Percentiles rank a stretch among this genome's conserved stretches.
These are phyloP conservation scores for Macrophomina pseudophaseolina DNA, from an alignment of 2,329 filamentous ascomycete genomes.

Conservation along the genomic window DNA sequence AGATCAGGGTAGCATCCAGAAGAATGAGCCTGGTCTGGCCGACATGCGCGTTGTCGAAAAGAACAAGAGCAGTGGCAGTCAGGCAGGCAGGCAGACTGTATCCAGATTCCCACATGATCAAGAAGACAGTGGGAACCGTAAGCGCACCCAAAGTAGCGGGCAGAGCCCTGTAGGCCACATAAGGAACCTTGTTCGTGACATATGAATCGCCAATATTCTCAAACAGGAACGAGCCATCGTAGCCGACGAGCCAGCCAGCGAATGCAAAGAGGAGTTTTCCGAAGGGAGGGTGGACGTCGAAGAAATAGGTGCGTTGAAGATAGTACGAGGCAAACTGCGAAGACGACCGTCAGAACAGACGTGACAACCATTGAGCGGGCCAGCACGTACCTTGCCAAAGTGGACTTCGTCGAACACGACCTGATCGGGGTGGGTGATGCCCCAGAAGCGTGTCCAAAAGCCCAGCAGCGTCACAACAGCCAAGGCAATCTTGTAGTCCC, in stretches of 20 bases:
- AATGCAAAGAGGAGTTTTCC: slow-evolving; percentile 97
- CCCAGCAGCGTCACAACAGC: slow-evolving; percentile 78
- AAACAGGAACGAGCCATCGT: slow-evolving; percentile 96
- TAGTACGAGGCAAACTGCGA: slow-evolving; percentile 69
- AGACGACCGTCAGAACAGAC: slow-evolving; percentile 15
- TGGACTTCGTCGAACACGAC: slow-evolving; percentile 99
- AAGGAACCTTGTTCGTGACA: slow-evolving; percentile 94
- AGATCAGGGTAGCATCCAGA: slow-evolving; percentile 89
- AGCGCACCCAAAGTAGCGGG: slow-evolving; percentile 89
- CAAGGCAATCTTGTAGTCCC: slow-evolving; percentile 83
- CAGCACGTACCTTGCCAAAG: slow-evolving; percentile 87
- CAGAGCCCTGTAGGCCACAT: slow-evolving; percentile 92
- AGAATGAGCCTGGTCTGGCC: slow-evolving; percentile 95
- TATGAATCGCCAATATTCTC: slow-evolving; percentile 99
- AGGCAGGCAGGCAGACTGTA: slow-evolving; percentile 94
- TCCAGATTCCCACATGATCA: slow-evolving; percentile 99
- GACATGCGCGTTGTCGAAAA: slow-evolving; percentile 97
- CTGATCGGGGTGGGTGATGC: slow-evolving; percentile 92
- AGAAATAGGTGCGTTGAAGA: slow-evolving; percentile 97
- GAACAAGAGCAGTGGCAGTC: slow-evolving; percentile 80
- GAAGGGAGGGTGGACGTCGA: slow-evolving; percentile 98
- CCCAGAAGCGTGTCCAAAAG: slow-evolving; percentile 93
- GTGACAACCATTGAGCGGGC: neutral
- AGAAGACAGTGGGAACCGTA: slow-evolving; percentile 90
- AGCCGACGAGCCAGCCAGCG: slow-evolving; percentile 96